Conservation (phyloP, 2,329 filamentous ascomycete species). For the Sporothrix humicola region DNA sequence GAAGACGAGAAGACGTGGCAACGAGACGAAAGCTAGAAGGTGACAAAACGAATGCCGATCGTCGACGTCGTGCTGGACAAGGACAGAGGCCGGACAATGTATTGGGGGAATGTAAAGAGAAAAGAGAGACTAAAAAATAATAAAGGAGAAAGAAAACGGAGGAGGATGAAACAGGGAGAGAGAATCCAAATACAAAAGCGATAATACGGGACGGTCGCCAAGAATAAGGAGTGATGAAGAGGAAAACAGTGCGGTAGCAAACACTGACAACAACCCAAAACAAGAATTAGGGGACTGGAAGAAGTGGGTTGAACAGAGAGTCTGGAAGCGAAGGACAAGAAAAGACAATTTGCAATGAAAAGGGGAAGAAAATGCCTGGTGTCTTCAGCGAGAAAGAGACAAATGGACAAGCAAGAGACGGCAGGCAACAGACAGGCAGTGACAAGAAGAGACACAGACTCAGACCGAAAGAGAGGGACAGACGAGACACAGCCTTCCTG, state of each 20-base stretch:
- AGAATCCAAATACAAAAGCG: neutral
- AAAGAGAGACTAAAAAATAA: neutral
- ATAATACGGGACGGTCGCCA: neutral
- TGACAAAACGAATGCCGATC: conserved; percentile 1
- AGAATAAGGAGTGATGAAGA: neutral
- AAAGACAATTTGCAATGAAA: neutral
- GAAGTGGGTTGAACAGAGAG: neutral
- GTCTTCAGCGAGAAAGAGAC: neutral
- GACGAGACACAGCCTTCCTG: conserved; percentile 12
- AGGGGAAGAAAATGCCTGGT: neutral
- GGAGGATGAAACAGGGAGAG: conserved; percentile 5
- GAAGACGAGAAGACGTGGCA: neutral
- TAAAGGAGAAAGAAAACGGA: neutral
- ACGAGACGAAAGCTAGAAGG: neutral
- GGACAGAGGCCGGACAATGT: neutral
- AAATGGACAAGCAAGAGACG: neutral
- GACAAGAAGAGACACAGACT: neutral
- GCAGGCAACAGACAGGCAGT: neutral
- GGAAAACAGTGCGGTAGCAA: neutral
- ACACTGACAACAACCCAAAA: neutral
- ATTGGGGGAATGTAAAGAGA: neutral
- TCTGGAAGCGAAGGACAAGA: neutral
- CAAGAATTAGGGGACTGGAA: neutral
- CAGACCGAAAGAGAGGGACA: neutral
- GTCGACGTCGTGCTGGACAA: neutral